Base-by-base conservation (phyloP, 768 basidiomycete species). In the Termitomyces heimii region DNA sequence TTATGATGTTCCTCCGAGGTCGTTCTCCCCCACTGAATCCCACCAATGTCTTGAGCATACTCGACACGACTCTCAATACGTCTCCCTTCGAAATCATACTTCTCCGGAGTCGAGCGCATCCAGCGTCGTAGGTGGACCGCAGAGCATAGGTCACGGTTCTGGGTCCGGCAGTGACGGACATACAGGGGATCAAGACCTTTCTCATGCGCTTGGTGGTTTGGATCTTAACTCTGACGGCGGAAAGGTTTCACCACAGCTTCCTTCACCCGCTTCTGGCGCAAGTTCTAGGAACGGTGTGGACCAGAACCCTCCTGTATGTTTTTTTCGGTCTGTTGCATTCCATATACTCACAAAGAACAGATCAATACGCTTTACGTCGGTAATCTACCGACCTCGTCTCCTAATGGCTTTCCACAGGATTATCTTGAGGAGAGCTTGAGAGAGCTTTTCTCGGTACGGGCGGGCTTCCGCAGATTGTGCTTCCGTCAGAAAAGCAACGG, bases 291-390 rank as follows among this genome's bases (percentile, higher is more conserved):
- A 76, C 57, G 76, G 75, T 13, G 75, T 85, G 35, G 96, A 98
- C 72, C 93, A 96, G 75, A 98, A 98, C 70, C 95, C 95, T 65
- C 95, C 95, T 14, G 86, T 88, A 68, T 67, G 85, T 55, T 56
- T 34, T 12, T 40, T 58, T 32, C 56, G 56, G 43, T 48, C 20
- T 16, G 29, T 4, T 14, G 22, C 6, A 29, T 53, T 51, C 40
- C 26, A 26, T 42, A 31, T 54, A 37, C 51, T 66, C 32, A 67
- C 45, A 47, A 54, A 53, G 24, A 12, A 22, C 60, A 89, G 83
- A 98, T 98, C 72, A 98, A 97, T 67, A 99, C 97, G 0, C 78
- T 99, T n/a, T 98, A 98, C 67, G 94, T 99, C n/a, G 97, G 97
- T 45, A 98, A 98, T 65, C 74, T 99, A 57, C 97, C 96, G 2